Evolutionary conservation across 306 rosid species (phyloP).

Genomic region (Vigna nakashimae): DNA sequence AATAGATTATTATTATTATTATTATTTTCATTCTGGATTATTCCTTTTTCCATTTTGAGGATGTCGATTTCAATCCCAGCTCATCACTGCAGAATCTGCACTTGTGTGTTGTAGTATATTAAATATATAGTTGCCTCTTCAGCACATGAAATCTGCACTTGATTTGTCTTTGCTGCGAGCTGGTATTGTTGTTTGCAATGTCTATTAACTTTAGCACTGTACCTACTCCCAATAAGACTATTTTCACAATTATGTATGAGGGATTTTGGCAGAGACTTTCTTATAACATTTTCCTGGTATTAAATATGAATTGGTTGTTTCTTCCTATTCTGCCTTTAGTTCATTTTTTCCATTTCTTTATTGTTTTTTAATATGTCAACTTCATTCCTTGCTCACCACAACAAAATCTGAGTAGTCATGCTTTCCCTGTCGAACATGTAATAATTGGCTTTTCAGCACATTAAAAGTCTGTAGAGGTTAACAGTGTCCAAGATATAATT

Average conservation of each 20-base stretch:
- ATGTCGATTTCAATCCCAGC: constrained; percentile 39
- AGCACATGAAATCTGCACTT: not conserved
- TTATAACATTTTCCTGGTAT: not conserved
- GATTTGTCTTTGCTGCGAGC: not conserved
- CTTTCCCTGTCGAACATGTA: not conserved
- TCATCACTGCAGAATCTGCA: constrained; percentile 17
- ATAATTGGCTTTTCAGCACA: constrained; percentile 22
- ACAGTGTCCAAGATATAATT: constrained; percentile 2
- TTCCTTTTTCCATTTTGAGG: not conserved
- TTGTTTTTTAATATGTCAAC: constrained; percentile 14
- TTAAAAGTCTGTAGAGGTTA: constrained; percentile 10
- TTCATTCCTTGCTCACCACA: constrained; percentile 18
- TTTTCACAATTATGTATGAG: not conserved
- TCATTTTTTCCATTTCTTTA: not conserved
- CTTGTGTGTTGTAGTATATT: not conserved
- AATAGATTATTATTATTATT: not conserved
- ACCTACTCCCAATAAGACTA: not conserved
- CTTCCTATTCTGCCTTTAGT: not conserved
- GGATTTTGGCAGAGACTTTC: not conserved
- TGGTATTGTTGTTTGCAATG: not conserved
- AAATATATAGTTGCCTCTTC: constrained; percentile 36
- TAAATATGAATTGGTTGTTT: not conserved
- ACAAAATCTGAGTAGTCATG: not conserved
- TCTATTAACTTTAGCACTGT: not conserved
- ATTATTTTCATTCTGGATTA: not conserved